Base-by-base conservation (phyloP, 257 asterid species). In the Penstemon barbatus region DNA sequence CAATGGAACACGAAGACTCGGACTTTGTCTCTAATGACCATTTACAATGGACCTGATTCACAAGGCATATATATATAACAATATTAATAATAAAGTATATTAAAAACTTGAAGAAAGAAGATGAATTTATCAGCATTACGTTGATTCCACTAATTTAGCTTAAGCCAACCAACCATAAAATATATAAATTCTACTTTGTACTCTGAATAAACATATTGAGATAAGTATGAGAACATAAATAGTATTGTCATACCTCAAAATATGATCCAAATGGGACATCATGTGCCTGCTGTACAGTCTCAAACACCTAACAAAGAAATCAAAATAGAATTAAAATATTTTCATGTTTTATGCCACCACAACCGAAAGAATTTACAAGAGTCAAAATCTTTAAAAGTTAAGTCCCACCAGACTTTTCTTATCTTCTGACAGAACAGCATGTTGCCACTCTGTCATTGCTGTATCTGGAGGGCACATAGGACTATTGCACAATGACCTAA, bases 391-490 rank as follows among this genome's bases (percentile, higher is more conserved):
- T 41, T 50, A 73, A 38, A 73, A 42, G 49, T 42, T 52, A 42
- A 71, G 51, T 55, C 78, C 51, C 60, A 92, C 97, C 94, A 92
- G 87, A 52, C 69, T 78, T 65, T 75, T 87, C 65, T 81, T 90
- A 78, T 92, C 98, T 61, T 78, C 74, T n/a, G 95, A 86, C 48
- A 89, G 70, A 73, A 81, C 81, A 66, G 41, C 77, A 74, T 88
- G 97, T 67, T 92, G 96, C 81, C 78, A 73, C 83, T 92, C 98
- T 13, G 93, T 87, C 81, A 92, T 83, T 65, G 95, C 90, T 62
- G 94, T 92, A 80, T 92, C 95, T 33, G 97, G 95, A 72, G 97
- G 97, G 74, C 98, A 92, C 92, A 92, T 83, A n/a, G 98, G 96
- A 71, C 90, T 87, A 65, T 88, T 78, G 69, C 97, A 92, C 78